A percentile compares a stretch with the other conserved stretches of the same genome.
Evolutionary conservation across 2,329 filamentous ascomycete genomes (phyloP).

Genomic region (Aphanocladium album): DNA sequence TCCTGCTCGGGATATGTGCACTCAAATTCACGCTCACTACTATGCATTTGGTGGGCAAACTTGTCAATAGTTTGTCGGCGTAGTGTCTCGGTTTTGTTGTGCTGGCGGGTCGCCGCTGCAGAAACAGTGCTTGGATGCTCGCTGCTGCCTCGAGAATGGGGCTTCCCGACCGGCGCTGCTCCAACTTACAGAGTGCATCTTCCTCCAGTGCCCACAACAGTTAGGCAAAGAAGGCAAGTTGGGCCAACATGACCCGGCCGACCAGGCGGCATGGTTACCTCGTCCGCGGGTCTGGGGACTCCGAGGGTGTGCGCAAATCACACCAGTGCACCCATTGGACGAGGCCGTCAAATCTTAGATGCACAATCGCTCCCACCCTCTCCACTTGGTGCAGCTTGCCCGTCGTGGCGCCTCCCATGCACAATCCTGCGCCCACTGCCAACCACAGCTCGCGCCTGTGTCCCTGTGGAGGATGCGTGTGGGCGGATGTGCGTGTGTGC

Average conservation of each 20-base stretch:
- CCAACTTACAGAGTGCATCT: not conserved
- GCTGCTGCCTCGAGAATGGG: slow-evolving; percentile 2
- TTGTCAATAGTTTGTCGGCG: not conserved
- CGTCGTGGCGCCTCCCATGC: slow-evolving; percentile 7
- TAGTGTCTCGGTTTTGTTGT: not conserved
- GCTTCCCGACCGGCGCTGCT: not conserved
- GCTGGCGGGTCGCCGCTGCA: not conserved
- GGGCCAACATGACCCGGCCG: not conserved
- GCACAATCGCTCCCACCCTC: slow-evolving; percentile 1
- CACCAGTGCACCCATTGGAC: not conserved
- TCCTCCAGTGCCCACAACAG: not conserved
- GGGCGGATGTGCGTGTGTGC: slow-evolving; percentile 8
- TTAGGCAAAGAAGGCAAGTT: not conserved
- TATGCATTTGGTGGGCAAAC: not conserved
- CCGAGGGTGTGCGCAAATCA: not conserved
- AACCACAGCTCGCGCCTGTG: slow-evolving; percentile 3
- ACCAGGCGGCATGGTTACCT: not conserved
- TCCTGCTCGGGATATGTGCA: not conserved
- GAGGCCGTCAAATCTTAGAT: slow-evolving; percentile 9
- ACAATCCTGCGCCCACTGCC: slow-evolving; percentile 6
- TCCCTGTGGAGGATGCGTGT: not conserved
- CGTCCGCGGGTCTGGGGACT: not conserved
- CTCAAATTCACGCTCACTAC: not conserved
- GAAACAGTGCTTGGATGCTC: not conserved
- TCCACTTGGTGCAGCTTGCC: not conserved